These are phyloP conservation scores for Lactuca sativa DNA, from an alignment of 129 eudicot species.

Conservation along the genomic window DNA sequence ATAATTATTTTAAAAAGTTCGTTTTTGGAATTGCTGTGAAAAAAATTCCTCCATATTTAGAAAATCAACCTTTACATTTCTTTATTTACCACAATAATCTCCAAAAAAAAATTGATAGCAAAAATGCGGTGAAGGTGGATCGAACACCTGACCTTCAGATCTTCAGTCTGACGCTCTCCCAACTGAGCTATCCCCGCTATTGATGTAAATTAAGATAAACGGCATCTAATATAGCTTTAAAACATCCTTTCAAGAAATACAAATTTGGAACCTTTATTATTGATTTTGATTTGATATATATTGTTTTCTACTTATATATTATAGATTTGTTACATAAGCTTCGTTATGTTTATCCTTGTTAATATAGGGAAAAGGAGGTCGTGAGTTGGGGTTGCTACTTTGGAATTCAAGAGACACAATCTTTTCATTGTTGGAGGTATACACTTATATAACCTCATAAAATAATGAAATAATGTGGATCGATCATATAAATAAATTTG, in stretches of 20 bases:
- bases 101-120: background rate
- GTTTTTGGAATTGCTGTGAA: no score
- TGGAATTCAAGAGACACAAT: slow-evolving; percentile 6
- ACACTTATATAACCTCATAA: background rate
- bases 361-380: slow-evolving; percentile 9
- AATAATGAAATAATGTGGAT: no score
- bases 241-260: no score
- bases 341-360: background rate
- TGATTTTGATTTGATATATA: no score
- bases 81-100: background rate
- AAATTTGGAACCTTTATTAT: no score
- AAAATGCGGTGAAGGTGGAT: slow-evolving; percentile 93
- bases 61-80: background rate
- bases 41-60: background rate
- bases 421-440: slow-evolving; percentile 16
- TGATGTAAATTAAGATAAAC: no score
- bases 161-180: slow-evolving; percentile 83
- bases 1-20: no score
- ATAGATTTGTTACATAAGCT: background rate
- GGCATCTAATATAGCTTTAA: no score
- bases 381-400: slow-evolving; percentile 13
- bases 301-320: background rate
- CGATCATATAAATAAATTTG: background rate
- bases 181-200: slow-evolving; percentile 48
- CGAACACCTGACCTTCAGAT: slow-evolving; percentile 99